phyloP scores from a whole-genome alignment of 2,329 filamentous ascomycete genomes.

The Pseudogymnoascus sp. region DNA sequence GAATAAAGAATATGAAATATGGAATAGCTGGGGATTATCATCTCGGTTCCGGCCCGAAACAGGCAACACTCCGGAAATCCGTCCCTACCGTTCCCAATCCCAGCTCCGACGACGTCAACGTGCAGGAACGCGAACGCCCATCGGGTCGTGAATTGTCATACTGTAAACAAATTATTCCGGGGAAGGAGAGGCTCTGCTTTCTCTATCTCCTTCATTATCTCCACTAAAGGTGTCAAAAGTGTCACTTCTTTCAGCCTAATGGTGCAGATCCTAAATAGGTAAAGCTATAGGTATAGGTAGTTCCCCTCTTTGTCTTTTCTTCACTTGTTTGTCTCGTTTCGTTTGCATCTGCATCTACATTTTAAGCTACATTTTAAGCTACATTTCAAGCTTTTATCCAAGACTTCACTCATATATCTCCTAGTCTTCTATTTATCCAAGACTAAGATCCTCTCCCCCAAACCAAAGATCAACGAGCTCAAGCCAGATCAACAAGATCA shows the following conservation, averaged over 20 bases:
- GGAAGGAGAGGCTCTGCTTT: background rate
- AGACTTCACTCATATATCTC: background rate
- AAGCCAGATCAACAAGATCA: background rate
- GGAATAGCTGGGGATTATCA: background rate
- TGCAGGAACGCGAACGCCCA: background rate
- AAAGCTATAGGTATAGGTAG: background rate
- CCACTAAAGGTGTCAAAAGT: conserved; percentile 6
- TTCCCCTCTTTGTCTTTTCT: background rate
- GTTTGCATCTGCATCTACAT: background rate
- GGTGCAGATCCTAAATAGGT: background rate
- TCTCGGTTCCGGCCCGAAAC: background rate
- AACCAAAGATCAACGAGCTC: background rate
- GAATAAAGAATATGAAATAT: conserved; percentile 7
- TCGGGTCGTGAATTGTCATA: conserved; percentile 7
- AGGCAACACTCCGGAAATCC: background rate
- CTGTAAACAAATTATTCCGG: conserved; percentile 2
- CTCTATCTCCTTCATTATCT: background rate
- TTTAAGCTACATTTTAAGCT: background rate
- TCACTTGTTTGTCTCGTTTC: background rate
- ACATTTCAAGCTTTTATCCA: background rate
- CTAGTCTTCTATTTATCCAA: background rate
- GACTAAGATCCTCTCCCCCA: background rate
- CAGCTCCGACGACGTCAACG: background rate
- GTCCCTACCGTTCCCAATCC: background rate
- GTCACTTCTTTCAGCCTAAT: conserved; percentile 5